phyloP scores from a whole-genome alignment of 2,329 filamentous ascomycete genomes.

The Verruconis gallopava region DNA sequence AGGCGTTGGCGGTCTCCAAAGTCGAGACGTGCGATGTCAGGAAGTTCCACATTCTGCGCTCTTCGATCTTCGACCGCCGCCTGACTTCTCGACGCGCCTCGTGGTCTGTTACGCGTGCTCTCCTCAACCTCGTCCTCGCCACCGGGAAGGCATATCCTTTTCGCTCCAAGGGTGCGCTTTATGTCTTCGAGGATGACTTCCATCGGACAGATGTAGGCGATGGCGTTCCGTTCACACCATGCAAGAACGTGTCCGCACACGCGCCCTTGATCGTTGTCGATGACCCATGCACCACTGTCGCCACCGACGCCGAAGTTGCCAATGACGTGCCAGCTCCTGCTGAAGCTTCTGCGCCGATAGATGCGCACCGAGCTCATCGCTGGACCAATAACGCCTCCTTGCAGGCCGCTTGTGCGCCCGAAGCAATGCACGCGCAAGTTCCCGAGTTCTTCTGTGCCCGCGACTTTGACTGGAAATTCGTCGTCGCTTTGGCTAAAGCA shows the following conservation, averaged over 20 bases:
- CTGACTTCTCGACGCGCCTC: neutral
- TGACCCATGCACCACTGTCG: constrained; percentile 86
- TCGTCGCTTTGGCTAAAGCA: constrained; percentile 23
- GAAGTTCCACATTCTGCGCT: neutral
- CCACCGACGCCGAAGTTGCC: constrained; percentile 61
- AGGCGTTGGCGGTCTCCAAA: constrained; percentile 6
- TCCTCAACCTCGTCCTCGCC: constrained; percentile 16
- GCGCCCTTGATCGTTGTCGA: constrained; percentile 63
- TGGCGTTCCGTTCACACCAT: constrained; percentile 65
- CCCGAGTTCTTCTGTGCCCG: constrained; percentile 48
- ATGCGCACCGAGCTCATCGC: constrained; percentile 78
- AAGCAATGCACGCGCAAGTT: constrained; percentile 75
- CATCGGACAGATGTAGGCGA: constrained; percentile 93
- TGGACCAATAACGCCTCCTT: constrained; percentile 63
- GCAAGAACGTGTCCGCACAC: constrained; percentile 86
- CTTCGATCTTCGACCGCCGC: neutral
- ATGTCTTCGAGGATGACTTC: constrained; percentile 80
- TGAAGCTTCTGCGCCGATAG: constrained; percentile 68
- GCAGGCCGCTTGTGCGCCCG: constrained; percentile 73
- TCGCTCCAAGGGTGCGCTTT: constrained; percentile 59
- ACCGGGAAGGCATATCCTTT: constrained; percentile 57
- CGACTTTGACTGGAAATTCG: constrained; percentile 44
- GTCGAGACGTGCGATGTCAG: constrained; percentile 6
- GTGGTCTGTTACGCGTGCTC: neutral
- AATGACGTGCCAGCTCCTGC: constrained; percentile 53